Base-by-base conservation (phyloP, 163 green algal genomes). In the Scenedesmus sp. region DNA sequence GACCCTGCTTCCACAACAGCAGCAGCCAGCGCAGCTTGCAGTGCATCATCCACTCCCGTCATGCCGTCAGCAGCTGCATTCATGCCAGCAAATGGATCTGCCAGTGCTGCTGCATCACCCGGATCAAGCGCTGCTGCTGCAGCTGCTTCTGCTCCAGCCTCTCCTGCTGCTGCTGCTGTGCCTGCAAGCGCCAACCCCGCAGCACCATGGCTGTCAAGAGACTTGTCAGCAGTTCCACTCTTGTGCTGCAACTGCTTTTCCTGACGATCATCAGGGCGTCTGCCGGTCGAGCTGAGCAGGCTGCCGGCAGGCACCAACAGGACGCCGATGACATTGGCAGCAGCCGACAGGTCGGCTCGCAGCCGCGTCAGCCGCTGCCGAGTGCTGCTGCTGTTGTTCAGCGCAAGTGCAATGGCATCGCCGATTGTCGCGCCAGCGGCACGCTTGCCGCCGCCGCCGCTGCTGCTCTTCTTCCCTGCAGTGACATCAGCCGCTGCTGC, bases 251-350 rank as follows among this genome's bases (percentile, higher is more conserved):
- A 43, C 44, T 37, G 59, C 61, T 65, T 13, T 4, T 16, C 22
- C 35, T 56, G 56, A 43, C 37, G 24, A 43, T 46, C 56, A 13
- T 84, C 85, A 79, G 0, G n/a, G 26, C 51, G 65, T 16, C 49
- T 82, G 85, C 81, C 46, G 53, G 10, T 40, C 0, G 56, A 76
- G 65, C 65, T 76, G 4, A 76, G 65, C 3, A 76, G 22, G 42
- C 83, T 88, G 83, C 22, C 83, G 26, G 85, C 85, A 35, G 85
- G 85, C 1, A 6, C 24, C 49, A 90, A 33, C 70, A 90, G 85
- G 33, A 90, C 85, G 20, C 35, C 30, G 1, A 90, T 16, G 6
- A 90, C 70, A 53, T 56, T 90, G 16, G 51, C 85, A 30, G 85
- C 85, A 44, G 85, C 85, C 16, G 78, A n/a, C 5, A 90, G 72